Evolutionary conservation across 495 filamentous ascomycete genomes (phyloP).

Genomic region (Rhizodiscina lignyota): DNA sequence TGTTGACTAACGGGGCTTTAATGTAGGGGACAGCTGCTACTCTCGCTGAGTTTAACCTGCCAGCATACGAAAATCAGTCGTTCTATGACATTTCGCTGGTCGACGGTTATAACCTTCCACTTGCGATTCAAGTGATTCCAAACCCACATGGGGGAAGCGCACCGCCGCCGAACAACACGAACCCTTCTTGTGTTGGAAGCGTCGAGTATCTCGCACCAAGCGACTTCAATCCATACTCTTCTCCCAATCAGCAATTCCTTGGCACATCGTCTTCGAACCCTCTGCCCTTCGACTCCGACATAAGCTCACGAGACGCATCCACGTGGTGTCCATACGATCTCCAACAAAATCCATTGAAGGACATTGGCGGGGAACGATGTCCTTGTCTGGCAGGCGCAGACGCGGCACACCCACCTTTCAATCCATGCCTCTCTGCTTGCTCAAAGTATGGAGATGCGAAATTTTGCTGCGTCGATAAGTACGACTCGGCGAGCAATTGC

Average conservation of each 20-base stretch:
- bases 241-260: slow-evolving; percentile 17
- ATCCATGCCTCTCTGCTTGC: slow-evolving; percentile 58
- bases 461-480: slow-evolving; percentile 56
- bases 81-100: slow-evolving; percentile 78
- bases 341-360: slow-evolving; percentile 52
- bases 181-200: slow-evolving; percentile 53
- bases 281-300: slow-evolving; percentile 40
- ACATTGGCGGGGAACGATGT: slow-evolving; percentile 43
- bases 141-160: slow-evolving; percentile 32
- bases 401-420: slow-evolving; percentile 46
- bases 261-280: slow-evolving; percentile 41
- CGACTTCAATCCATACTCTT: slow-evolving; percentile 23
- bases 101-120: slow-evolving; percentile 67
- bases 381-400: slow-evolving; percentile 48
- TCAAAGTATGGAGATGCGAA: slow-evolving; percentile 34
- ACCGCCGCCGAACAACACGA: slow-evolving; percentile 61
- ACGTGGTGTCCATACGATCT: slow-evolving; percentile 66
- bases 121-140: slow-evolving; percentile 45
- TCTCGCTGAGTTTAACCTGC: slow-evolving; percentile 60
- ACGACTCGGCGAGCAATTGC: slow-evolving; percentile 39
- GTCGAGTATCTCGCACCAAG: slow-evolving; percentile 32
- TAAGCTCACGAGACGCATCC: slow-evolving; percentile 30
- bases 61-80: slow-evolving; percentile 35
- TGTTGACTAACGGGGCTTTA: no score
- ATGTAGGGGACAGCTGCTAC: slow-evolving; percentile 47